These are phyloP conservation scores for Corylus heterophylla DNA, from an alignment of 306 rosid genomes.

Conservation along the genomic window DNA sequence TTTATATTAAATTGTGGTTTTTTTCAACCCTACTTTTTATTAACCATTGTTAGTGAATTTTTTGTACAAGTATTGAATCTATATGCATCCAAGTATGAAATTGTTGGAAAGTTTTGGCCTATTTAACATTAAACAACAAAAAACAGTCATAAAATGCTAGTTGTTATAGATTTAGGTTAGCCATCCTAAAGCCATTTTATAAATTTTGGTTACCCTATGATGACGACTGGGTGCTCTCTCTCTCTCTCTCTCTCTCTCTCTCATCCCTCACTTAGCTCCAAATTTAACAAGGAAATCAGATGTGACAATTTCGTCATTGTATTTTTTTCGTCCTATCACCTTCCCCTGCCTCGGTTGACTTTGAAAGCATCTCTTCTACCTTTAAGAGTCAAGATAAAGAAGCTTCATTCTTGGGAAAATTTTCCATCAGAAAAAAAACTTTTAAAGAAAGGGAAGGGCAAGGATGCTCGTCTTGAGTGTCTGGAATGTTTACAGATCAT, in stretches of 20 bases:
- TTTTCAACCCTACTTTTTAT: too few species aligned
- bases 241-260: not conserved
- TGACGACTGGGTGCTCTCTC: too few species aligned
- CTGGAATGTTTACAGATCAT: slow-evolving; percentile 1
- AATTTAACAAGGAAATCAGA: not conserved
- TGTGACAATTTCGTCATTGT: not conserved
- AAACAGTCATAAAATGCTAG: too few species aligned
- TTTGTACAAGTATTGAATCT: too few species aligned
- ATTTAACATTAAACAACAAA: too few species aligned
- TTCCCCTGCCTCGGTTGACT: not conserved
- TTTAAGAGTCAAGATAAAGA: not conserved
- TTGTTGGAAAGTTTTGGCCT: too few species aligned
- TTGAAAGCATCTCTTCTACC: not conserved
- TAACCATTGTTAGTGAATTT: too few species aligned
- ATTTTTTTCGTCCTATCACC: not conserved
- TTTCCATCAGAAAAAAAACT: not conserved
- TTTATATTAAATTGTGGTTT: too few species aligned
- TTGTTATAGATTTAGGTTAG: too few species aligned
- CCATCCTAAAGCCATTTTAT: too few species aligned
- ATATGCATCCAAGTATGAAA: too few species aligned
- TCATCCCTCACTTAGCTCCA: not conserved
- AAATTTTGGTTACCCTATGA: too few species aligned
- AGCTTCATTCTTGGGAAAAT: not conserved
- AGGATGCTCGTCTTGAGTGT: not conserved
- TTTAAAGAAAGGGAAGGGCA: not conserved